A percentile compares a stretch with the other conserved stretches of the same genome.
Conservation (phyloP, 495 filamentous ascomycete species). For the Penicillium diatomitis region DNA sequence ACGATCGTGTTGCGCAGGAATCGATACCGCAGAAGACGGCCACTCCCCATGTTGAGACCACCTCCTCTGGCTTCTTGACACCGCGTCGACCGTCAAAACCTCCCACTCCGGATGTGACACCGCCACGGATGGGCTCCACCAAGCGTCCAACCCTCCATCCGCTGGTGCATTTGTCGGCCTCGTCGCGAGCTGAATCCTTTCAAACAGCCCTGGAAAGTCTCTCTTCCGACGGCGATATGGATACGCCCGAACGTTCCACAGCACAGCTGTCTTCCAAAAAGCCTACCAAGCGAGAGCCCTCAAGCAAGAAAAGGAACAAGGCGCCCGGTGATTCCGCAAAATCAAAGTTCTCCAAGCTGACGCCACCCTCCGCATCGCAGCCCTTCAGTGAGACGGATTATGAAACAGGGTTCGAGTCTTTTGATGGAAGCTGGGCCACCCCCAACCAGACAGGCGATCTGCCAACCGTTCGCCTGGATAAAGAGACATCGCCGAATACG, state of each 20-base stretch:
- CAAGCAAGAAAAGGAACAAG: conserved; percentile 7
- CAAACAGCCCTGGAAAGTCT: conserved; percentile 59
- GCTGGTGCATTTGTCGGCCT: conserved; percentile 26
- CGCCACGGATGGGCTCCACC: conserved; percentile 43
- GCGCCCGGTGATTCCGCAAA: conserved; percentile 4
- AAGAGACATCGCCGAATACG: conserved; percentile 5
- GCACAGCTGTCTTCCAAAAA: conserved; percentile 18
- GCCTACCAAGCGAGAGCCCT: conserved; percentile 19
- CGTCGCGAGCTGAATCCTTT: conserved; percentile 61
- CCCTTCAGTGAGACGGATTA: conserved; percentile 13
- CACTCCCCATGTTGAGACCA: conserved; percentile 16
- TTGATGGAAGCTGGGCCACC: conserved; percentile 16
- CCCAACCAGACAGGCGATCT: conserved; percentile 6
- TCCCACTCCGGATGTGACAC: conserved; percentile 65
- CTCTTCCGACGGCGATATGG: conserved; percentile 54
- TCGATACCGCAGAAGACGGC: conserved; percentile 15
- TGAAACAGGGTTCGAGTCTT: conserved; percentile 18
- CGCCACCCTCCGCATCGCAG: conserved; percentile 6
- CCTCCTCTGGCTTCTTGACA: conserved; percentile 34
- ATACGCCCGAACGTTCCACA: conserved; percentile 36
- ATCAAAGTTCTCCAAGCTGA: conserved; percentile 7
- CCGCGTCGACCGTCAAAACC: conserved; percentile 57
- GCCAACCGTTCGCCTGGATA: conserved; percentile 12
- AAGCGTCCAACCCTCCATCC: conserved; percentile 35
- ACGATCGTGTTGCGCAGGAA: conserved; percentile 15